Percentiles rank a stretch among this genome's conserved stretches.
Evolutionary conservation across 306 rosid species (phyloP).

Genomic region (Mucuna pruriens): DNA sequence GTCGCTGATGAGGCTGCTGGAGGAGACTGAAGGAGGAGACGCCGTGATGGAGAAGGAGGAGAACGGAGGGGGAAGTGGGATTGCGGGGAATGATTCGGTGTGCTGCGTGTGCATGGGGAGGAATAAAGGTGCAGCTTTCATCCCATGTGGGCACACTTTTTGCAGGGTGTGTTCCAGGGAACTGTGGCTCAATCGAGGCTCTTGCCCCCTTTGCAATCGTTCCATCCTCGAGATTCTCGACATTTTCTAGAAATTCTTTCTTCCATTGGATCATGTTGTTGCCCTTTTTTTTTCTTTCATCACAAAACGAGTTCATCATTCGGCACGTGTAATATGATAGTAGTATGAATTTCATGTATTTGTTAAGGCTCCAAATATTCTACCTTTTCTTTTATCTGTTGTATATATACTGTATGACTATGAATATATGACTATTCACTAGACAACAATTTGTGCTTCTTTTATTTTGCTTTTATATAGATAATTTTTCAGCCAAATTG

Average conservation of each 20-base stretch:
- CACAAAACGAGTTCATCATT: background rate
- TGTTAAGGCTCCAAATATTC: background rate
- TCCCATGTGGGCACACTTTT: conserved; percentile 97
- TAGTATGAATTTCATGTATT: conserved; percentile 15
- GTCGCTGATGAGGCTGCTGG: conserved; percentile 79
- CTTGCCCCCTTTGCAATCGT: conserved; percentile 96
- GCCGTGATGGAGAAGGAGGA: background rate
- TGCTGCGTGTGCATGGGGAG: conserved; percentile 98
- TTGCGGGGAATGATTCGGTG: conserved; percentile 63
- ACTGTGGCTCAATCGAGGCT: conserved; percentile 91
- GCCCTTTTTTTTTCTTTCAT: no score
- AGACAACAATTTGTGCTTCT: no score
- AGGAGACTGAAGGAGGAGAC: conserved; percentile 58
- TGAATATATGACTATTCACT: no score
- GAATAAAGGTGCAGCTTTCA: conserved; percentile 89
- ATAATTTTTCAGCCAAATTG: no score
- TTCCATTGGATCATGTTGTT: conserved; percentile 22
- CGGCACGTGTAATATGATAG: background rate
- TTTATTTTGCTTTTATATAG: no score
- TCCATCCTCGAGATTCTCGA: conserved; percentile 92
- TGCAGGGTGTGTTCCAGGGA: conserved; percentile 97
- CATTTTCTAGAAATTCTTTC: conserved; percentile 58
- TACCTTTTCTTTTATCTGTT: no score
- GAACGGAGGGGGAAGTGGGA: background rate
- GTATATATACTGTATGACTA: no score